Conservation (phyloP, 192 early-diverging fungal genomes). For the Backusella tarrabulga region DNA sequence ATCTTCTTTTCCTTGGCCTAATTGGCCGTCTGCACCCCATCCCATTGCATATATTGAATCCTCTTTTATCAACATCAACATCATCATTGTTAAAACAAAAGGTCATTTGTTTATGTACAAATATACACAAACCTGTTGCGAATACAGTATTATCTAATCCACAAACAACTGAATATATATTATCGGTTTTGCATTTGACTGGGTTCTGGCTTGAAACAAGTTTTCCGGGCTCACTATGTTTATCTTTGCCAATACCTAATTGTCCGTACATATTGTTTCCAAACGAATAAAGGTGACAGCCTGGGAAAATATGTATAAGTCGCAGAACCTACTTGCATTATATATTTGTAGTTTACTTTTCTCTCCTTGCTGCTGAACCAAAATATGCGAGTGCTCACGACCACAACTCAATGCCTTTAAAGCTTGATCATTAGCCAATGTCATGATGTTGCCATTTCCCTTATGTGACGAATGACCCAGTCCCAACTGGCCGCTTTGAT, state of each 20-base stretch:
- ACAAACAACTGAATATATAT: constrained; percentile 56
- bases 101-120: not conserved
- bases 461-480: not conserved
- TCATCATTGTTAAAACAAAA: not conserved
- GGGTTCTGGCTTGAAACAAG: constrained; percentile 26
- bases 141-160: constrained; percentile 70
- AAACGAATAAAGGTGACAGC: constrained; percentile 44
- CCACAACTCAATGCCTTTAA: constrained; percentile 52
- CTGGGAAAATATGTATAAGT: not conserved
- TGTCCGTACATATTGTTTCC: constrained; percentile 73
- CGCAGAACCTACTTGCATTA: not conserved
- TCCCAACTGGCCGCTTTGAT: constrained; percentile 32
- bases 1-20: constrained; percentile 56
- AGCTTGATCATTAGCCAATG: not conserved
- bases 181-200: constrained; percentile 21
- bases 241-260: constrained; percentile 51
- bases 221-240: constrained; percentile 22
- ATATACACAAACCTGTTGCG: constrained; percentile 20
- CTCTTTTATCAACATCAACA: constrained; percentile 18
- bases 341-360: not conserved
- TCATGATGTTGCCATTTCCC: not conserved
- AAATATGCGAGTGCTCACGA: constrained; percentile 66
- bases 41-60: constrained; percentile 64
- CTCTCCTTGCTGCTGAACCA: not conserved
- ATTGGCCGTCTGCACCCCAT: constrained; percentile 77